Evolutionary conservation across 805 yeast species (phyloP).

Genomic region (Yueomyces sinensis): DNA sequence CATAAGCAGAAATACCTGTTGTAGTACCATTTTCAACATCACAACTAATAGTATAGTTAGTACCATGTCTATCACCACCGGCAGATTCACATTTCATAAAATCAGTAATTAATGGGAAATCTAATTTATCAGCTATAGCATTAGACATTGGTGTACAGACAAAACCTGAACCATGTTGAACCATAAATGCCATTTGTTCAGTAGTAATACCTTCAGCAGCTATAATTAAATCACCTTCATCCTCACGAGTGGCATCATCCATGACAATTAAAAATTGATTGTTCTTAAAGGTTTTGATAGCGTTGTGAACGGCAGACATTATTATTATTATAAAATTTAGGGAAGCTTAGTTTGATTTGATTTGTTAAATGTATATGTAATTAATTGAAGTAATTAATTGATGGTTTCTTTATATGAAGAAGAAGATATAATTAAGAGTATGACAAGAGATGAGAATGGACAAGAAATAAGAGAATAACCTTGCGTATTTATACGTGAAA

Average conservation of each 20-base stretch:
- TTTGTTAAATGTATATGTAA: too few species aligned
- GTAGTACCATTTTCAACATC: slow-evolving; percentile 84
- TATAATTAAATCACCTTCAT: slow-evolving; percentile 91
- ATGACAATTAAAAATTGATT: slow-evolving; percentile 74
- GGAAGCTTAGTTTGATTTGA: too few species aligned
- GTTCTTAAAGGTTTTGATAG: slow-evolving; percentile 18
- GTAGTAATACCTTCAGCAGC: slow-evolving; percentile 78
- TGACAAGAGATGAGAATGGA: too few species aligned
- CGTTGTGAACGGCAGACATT: slow-evolving; percentile 20
- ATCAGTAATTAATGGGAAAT: slow-evolving; percentile 58
- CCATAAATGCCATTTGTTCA: slow-evolving; percentile 87
- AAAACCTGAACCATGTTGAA: slow-evolving; percentile 78
- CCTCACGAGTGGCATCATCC: slow-evolving; percentile 94
- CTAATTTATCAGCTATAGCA: slow-evolving; percentile 65
- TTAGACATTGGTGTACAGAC: slow-evolving; percentile 83
- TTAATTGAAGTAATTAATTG: too few species aligned
- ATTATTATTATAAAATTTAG: neutral
- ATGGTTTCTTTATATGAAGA: too few species aligned
- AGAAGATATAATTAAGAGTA: too few species aligned
- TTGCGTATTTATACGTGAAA: too few species aligned
- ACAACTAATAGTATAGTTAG: slow-evolving; percentile 91
- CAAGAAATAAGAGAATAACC: too few species aligned
- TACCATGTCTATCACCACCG: slow-evolving; percentile 76
- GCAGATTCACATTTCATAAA: slow-evolving; percentile 17
- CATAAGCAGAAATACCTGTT: slow-evolving; percentile 93